Evolutionary conservation across 2,329 filamentous ascomycete genomes (phyloP).

Genomic region (Fusarium sp.): DNA sequence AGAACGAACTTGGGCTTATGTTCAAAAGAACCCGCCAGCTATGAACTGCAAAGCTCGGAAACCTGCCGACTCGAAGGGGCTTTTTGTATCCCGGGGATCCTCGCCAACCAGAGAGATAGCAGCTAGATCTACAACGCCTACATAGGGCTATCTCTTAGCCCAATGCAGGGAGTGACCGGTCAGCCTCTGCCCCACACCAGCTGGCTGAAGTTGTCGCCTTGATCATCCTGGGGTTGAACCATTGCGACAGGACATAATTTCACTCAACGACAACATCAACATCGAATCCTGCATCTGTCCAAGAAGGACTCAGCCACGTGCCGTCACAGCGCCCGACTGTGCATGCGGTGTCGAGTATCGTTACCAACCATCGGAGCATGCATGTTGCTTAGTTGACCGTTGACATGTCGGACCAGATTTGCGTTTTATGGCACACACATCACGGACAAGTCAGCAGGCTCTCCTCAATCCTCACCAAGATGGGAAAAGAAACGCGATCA

Average conservation of each 20-base stretch:
- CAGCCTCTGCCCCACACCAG: conserved; percentile 20
- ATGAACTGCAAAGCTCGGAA: conserved; percentile 1
- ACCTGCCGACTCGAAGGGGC: conserved; percentile 12
- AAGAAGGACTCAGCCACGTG: not conserved
- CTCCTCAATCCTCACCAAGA: not conserved
- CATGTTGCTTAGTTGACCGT: not conserved
- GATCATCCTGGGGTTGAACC: not conserved
- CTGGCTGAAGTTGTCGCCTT: conserved; percentile 3
- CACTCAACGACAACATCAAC: not conserved
- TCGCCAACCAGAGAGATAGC: conserved; percentile 5
- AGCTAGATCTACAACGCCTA: conserved; percentile 17
- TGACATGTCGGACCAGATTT: conserved; percentile 1
- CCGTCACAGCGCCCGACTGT: not conserved
- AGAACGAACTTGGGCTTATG: not conserved
- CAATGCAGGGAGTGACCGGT: conserved; percentile 25
- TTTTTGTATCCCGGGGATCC: conserved; percentile 2
- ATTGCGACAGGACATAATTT: not conserved
- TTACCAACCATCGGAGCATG: not conserved
- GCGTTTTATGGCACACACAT: not conserved
- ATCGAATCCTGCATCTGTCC: not conserved
- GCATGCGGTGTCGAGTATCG: not conserved
- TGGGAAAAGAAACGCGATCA: not conserved
- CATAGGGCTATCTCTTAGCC: conserved; percentile 30
- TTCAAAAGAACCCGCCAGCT: not conserved
- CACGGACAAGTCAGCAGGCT: not conserved